Evolutionary conservation across 2,329 filamentous ascomycete species (phyloP), one percentile per base, ranked within the genome.

Genomic region (Dothiorella sarmentorum): DNA sequence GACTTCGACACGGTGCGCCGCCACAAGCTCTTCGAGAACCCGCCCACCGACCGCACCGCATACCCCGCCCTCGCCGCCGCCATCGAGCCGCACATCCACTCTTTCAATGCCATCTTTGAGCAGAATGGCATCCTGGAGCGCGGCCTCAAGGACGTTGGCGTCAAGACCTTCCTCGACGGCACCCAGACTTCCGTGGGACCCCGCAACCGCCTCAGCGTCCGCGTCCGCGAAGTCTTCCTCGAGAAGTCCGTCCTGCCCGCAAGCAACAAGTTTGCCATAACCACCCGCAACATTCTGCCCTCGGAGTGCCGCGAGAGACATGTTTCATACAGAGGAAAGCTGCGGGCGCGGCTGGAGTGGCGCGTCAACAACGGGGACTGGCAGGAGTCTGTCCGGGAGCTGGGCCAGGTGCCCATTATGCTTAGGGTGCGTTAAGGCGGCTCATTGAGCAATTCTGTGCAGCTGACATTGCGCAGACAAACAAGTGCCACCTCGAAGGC

Each of bases 241-340:
- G 89, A 94, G 65, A 95, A 91, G 74, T 85, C 92, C 10, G 81
- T 85, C 64, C 80, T 97, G 13, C 91, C 92, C 3, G 77, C 87
- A 1, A 84, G 83, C 52, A 97, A 97, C 78, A 96, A 96, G 74
- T 86, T 88, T 69, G 88, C 88, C 56, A 80, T 80, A 58, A 85
- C 83, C 66, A 90, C 90, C 73, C 84, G 94, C 70, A 89, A 94
- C 68, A 90, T 99, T 65, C 84, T 91, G 61, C 94, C 94, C 0
- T 85, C 93, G 35, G 94, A 99, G 77, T 96, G 91, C 77, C 85
- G 94, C 80, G 93, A 99, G 77, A 85, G 94, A 44, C 93, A 97
- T 80, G 85, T 85, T 56, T 91, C 92, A 27, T 99, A 99, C 75
- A 82, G 91, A 70, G 94, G 93, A 60, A 90, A 88, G 73, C 82